A percentile compares a stretch with the other conserved stretches of the same genome.
These are phyloP conservation scores for Lactuca sativa DNA, from an alignment of 129 eudicot genomes.

Conservation along the genomic window DNA sequence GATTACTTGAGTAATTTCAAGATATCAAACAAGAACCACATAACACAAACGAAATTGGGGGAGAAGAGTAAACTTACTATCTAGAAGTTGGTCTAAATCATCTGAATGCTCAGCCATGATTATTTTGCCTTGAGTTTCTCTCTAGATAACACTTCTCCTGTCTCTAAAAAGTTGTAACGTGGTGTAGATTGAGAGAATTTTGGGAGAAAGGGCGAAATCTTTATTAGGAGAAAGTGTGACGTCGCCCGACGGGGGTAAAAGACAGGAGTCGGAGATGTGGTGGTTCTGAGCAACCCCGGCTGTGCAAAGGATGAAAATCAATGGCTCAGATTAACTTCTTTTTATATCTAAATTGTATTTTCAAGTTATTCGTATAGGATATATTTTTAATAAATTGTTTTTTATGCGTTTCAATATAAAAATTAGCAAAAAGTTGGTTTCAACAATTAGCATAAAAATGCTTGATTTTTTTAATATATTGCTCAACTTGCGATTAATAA, in stretches of 20 bases:
- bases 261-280: slow-evolving; percentile 11
- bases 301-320: slow-evolving; percentile 6
- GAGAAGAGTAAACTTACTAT: slow-evolving; percentile 53
- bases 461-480: too few species aligned
- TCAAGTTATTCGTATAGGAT: too few species aligned
- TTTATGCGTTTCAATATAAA: too few species aligned
- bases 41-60: neutral
- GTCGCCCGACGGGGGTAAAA: slow-evolving; percentile 15
- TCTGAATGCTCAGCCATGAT: slow-evolving; percentile 66
- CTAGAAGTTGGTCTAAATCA: slow-evolving; percentile 91
- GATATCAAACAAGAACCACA: neutral
- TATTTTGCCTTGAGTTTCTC: neutral
- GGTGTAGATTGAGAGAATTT: slow-evolving; percentile 18
- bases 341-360: too few species aligned
- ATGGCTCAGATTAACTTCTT: slow-evolving; percentile 18
- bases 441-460: too few species aligned
- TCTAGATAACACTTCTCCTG: neutral
- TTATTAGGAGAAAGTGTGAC: slow-evolving; percentile 27
- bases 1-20: neutral
- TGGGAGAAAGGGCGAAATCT: slow-evolving; percentile 21
- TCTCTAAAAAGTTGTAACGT: neutral
- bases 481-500: too few species aligned
- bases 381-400: too few species aligned
- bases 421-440: too few species aligned
- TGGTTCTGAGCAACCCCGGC: slow-evolving; percentile 13